Conservation (phyloP, 257 asterid species). For the Przewalskia tangutica region DNA sequence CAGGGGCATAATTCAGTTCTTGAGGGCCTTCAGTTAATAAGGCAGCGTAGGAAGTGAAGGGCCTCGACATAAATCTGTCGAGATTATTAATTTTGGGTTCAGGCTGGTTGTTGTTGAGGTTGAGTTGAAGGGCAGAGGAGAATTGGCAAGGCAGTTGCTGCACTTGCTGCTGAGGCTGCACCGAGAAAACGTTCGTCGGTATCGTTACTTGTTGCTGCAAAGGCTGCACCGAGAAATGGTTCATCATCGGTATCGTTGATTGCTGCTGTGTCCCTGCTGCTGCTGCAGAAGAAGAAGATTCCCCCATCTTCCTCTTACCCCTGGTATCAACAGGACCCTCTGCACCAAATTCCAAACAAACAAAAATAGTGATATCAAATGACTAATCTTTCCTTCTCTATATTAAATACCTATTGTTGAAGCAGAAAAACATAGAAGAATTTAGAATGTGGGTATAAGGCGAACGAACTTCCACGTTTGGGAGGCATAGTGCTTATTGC, state of each 20-base stretch:
- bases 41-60: slow-evolving; percentile 4
- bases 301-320: not conserved
- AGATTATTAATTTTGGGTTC: not conserved
- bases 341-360: not conserved
- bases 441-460: not conserved
- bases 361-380: not conserved
- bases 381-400: too few relatives aligned
- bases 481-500: not conserved
- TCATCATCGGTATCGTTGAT: not conserved
- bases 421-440: not conserved
- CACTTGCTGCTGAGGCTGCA: too few relatives aligned
- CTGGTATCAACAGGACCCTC: not conserved
- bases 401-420: not conserved
- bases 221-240: too few relatives aligned
- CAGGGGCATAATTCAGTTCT: not conserved
- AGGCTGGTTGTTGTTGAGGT: not conserved
- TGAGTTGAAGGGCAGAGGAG: too few relatives aligned
- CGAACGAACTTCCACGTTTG: not conserved
- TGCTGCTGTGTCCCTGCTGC: not conserved
- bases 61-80: not conserved
- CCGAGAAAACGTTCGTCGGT: too few relatives aligned
- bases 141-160: too few relatives aligned
- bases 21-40: slow-evolving; percentile 5
- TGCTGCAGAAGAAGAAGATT: not conserved
- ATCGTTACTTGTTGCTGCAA: too few relatives aligned